Conservation (phyloP, 2,329 filamentous ascomycete species). For the Fusarium papillatum region DNA sequence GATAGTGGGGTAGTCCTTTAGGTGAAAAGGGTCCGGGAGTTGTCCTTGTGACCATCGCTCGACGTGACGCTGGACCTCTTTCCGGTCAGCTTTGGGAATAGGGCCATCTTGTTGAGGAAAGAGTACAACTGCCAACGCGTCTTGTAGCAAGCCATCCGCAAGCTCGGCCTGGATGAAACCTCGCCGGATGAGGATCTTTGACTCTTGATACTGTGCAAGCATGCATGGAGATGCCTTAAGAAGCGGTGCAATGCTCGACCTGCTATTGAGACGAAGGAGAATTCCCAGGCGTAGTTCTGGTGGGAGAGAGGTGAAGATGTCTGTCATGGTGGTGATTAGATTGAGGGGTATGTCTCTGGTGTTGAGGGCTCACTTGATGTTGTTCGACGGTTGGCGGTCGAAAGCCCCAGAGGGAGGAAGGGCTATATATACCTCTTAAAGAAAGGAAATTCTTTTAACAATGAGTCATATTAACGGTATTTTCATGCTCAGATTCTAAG, state of each 20-base stretch:
- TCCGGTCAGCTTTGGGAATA: neutral
- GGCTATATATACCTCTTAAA: too few species aligned
- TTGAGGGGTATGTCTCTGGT: neutral
- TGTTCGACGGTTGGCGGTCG: too few species aligned
- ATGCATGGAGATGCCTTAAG: neutral
- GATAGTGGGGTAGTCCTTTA: neutral
- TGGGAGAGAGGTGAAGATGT: neutral
- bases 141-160: neutral
- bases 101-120: neutral
- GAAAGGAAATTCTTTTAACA: too few species aligned
- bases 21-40: neutral
- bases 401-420: too few species aligned
- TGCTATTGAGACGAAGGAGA: neutral
- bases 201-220: conserved; percentile 1
- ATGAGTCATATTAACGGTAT: too few species aligned
- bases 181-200: neutral
- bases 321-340: neutral
- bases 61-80: neutral
- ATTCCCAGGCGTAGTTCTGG: neutral
- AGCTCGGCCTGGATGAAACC: neutral
- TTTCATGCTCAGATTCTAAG: too few species aligned
- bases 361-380: neutral
- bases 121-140: neutral
- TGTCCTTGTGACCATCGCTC: neutral
- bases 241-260: neutral